phyloP scores from a whole-genome alignment of 139 green algal genomes.

The Chlorella sp. region DNA sequence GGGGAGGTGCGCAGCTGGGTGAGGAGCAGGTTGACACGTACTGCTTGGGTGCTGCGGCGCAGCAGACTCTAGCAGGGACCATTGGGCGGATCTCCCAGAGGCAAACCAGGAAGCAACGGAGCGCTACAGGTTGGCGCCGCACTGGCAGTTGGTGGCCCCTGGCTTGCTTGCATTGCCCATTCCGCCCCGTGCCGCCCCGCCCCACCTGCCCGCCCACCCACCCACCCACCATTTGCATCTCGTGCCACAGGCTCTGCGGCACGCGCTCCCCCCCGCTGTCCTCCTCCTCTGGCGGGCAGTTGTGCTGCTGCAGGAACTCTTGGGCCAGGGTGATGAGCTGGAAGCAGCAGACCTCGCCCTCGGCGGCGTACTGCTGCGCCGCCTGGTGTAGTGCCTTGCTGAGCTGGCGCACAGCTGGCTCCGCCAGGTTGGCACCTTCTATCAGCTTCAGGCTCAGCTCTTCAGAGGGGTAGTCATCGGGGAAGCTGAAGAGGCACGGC shows the following conservation, averaged over 20 bases:
- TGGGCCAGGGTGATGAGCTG: slow-evolving; percentile 64
- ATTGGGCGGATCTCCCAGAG: too few species aligned
- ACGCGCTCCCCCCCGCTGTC: background rate
- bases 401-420: slow-evolving; percentile 30
- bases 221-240: slow-evolving; percentile 58
- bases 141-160: too few species aligned
- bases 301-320: slow-evolving; percentile 65
- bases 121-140: too few species aligned
- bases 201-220: background rate
- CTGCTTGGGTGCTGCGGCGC: too few species aligned
- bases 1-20: too few species aligned
- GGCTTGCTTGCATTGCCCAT: background rate
- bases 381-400: slow-evolving; percentile 53
- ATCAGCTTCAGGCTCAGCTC: slow-evolving; percentile 38
- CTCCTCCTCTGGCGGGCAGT: slow-evolving; percentile 39
- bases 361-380: slow-evolving; percentile 42
- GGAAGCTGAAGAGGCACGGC: slow-evolving; percentile 1
- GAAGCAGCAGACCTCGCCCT: slow-evolving; percentile 71
- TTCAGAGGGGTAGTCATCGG: slow-evolving; percentile 39
- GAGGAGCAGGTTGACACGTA: too few species aligned
- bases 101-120: too few species aligned
- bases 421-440: slow-evolving; percentile 21
- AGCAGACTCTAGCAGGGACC: too few species aligned
- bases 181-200: background rate
- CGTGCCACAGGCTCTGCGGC: slow-evolving; percentile 64